These are phyloP conservation scores for Gracilariopsis chorda DNA, from an alignment of 23 red algal species.

Conservation along the genomic window DNA sequence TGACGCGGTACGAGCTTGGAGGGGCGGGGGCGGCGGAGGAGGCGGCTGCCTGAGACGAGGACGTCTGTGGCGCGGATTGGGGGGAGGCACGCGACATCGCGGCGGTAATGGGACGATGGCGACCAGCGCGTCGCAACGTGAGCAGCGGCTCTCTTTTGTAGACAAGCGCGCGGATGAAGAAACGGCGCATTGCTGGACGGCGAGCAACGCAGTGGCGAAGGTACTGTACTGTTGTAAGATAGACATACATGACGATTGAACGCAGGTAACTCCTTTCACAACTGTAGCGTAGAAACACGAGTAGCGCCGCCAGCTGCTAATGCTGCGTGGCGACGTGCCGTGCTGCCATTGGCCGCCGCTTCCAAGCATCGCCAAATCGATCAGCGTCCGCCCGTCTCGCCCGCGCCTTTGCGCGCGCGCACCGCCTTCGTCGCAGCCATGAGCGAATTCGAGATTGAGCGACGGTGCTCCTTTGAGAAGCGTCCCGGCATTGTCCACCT, in stretches of 20 bases:
- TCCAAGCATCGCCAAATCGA: too few relatives aligned
- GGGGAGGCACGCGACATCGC: slow-evolving; percentile 7
- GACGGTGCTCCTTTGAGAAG: slow-evolving; percentile 29
- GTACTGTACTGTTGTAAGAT: too few relatives aligned
- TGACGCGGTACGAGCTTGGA: slow-evolving; percentile 9
- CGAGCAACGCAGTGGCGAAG: too few relatives aligned
- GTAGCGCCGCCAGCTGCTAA: too few relatives aligned
- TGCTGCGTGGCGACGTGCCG: neutral
- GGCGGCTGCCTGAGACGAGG: neutral
- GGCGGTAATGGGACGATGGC: too few relatives aligned
- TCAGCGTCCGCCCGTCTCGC: too few relatives aligned
- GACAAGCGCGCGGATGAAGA: too few relatives aligned
- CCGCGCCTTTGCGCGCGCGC: neutral
- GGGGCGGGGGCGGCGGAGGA: neutral
- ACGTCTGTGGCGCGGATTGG: neutral
- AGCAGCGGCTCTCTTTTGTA: too few relatives aligned
- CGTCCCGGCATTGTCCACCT: slow-evolving; percentile 50
- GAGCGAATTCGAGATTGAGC: slow-evolving; percentile 52
- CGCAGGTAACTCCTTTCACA: too few relatives aligned
- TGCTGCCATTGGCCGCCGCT: neutral
- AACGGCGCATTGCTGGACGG: too few relatives aligned
- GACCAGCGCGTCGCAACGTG: too few relatives aligned
- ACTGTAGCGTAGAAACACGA: neutral
- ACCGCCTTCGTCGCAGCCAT: neutral
- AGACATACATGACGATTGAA: too few relatives aligned